Base-by-base conservation (phyloP, 305 asterid genomes). In the Galium porrigens region DNA sequence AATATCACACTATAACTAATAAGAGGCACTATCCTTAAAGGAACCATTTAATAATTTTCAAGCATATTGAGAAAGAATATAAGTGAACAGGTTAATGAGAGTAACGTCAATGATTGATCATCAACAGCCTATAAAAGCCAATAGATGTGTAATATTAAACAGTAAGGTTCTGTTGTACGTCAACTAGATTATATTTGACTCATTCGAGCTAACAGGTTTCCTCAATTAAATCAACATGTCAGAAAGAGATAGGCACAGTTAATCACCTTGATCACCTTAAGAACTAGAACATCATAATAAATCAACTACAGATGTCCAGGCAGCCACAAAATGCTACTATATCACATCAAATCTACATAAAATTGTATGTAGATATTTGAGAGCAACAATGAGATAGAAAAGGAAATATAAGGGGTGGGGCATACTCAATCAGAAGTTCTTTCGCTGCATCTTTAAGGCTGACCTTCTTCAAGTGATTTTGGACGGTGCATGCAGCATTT, bases 351-450 rank as follows among this genome's bases (percentile, higher is more conserved):
- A 59, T 33, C 54, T 54, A 29, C 56, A 32, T 4, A n/a, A 9
- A 70, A 14, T 20, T 9, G 25, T 15, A n/a, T 6, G 9, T 4
- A 7, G 57, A 29, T 12, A 68, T 8, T 61, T 25, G 32, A 37
- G 56, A 29, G 53, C 27, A 68, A 69, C 37, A 33, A 12, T 36
- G 63, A 39, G 29, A 44, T 58, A 57, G 22, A 54, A 66, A 68
- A 51, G 17, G 37, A 39, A n/a, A 48, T 65, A 66, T 61, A 53
- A 59, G 55, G 60, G 58, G 29, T 10, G 30, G 53, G 63, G 70
- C 72, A 66, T 87, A 92, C 99, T 92, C 99, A 69, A 92, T 87
- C 79, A 92, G 73, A 80, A 92, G 85, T 65, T 89, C 96, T 10
- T 66, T 67, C 3, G 99, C 87, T 10, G 76, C 70, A 74, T 92